Conservation (phyloP, 2,329 filamentous ascomycete species). For the Arthrobotrys pseudoclavata region DNA sequence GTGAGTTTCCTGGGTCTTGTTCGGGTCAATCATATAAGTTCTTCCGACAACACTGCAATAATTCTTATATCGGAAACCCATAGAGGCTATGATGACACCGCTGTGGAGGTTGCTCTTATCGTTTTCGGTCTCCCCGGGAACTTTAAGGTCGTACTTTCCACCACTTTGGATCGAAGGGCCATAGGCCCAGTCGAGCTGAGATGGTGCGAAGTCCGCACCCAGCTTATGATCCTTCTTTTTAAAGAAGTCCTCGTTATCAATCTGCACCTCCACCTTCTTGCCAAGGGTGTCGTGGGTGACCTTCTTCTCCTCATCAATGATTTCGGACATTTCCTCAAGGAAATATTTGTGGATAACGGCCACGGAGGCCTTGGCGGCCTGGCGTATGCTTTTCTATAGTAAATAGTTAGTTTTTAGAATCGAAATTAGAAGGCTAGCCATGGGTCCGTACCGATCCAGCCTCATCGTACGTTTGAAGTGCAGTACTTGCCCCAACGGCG, state of each 20-base stretch:
- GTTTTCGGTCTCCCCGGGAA: slow-evolving; percentile 82
- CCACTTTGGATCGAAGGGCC: slow-evolving; percentile 94
- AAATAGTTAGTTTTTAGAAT: not conserved
- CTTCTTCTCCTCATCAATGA: slow-evolving; percentile 96
- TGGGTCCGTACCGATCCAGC: slow-evolving; percentile 78
- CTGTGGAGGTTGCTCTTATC: slow-evolving; percentile 82
- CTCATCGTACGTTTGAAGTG: slow-evolving; percentile 94
- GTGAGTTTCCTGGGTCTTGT: slow-evolving; percentile 90
- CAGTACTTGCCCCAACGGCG: slow-evolving; percentile 72
- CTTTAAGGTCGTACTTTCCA: slow-evolving; percentile 91
- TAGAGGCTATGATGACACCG: slow-evolving; percentile 90
- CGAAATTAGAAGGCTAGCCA: slow-evolving; percentile 24
- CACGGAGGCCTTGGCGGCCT: slow-evolving; percentile 92
- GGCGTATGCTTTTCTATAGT: slow-evolving; percentile 85
- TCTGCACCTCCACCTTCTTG: slow-evolving; percentile 89
- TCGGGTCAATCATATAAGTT: slow-evolving; percentile 96
- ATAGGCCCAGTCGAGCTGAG: slow-evolving; percentile 93
- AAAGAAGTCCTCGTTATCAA: slow-evolving; percentile 95
- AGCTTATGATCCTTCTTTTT: slow-evolving; percentile 83
- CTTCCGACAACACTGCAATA: slow-evolving; percentile 93
- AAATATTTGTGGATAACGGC: slow-evolving; percentile 97
- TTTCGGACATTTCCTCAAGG: slow-evolving; percentile 96
- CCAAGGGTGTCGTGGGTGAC: slow-evolving; percentile 89
- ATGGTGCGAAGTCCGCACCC: slow-evolving; percentile 85
- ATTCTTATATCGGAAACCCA: slow-evolving; percentile 94